Evolutionary conservation across 78 protist species (phyloP).

Genomic region (Cavenderia fasciculata): DNA sequence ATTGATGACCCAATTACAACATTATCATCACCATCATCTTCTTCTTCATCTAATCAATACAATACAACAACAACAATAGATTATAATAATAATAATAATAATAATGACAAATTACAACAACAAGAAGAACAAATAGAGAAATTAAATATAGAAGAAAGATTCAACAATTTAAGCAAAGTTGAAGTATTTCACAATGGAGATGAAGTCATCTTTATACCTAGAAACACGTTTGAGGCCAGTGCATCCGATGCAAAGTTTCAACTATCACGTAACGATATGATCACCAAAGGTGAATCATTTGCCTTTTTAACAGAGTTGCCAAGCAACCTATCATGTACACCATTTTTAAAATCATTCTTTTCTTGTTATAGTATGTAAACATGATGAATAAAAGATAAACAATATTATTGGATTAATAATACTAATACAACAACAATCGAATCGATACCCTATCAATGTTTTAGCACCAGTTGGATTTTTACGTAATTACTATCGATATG

Average conservation of each 20-base stretch:
- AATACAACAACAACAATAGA: not conserved
- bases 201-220: slow-evolving; percentile 15
- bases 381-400: not conserved
- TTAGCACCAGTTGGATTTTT: slow-evolving; percentile 56
- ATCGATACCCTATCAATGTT: not conserved
- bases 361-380: slow-evolving; percentile 39
- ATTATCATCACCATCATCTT: no score
- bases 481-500: slow-evolving; percentile 31
- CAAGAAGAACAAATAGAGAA: no score
- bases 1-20: no score
- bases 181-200: not conserved
- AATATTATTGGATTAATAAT: not conserved
- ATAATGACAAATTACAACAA: no score
- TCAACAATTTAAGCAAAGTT: not conserved
- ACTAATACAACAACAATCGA: not conserved
- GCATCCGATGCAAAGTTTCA: not conserved
- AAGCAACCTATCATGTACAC: slow-evolving; percentile 5
- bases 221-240: not conserved
- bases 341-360: slow-evolving; percentile 30
- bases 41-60: no score
- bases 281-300: slow-evolving; percentile 1
- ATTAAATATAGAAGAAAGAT: not conserved
- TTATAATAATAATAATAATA: no score
- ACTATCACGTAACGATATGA: not conserved
- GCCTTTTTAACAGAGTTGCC: slow-evolving; percentile 18